Evolutionary conservation across 108 stramenopile species (phyloP).

Genomic region (Pelagomonas calceolata): DNA sequence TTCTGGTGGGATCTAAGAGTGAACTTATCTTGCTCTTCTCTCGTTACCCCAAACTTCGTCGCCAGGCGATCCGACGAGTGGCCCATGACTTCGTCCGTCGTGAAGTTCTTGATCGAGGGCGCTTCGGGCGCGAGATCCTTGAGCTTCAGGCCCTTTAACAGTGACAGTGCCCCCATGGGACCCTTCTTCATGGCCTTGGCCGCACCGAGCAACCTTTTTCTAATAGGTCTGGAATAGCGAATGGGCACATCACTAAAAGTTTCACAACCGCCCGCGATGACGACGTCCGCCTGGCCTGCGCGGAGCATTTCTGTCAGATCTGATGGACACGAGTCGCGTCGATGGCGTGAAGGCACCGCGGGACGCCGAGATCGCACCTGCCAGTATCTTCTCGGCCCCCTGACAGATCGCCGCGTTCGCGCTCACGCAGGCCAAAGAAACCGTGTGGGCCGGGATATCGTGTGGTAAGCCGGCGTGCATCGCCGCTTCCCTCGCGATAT

Average conservation of each 20-base stretch:
- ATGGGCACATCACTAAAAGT: conserved; percentile 95
- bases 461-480: conserved; percentile 89
- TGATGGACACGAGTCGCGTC: no score
- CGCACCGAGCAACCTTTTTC: conserved; percentile 79
- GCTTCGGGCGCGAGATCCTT: conserved; percentile 83
- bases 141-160: conserved; percentile 76
- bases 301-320: no score
- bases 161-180: conserved; percentile 35
- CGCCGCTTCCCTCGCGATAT: conserved; percentile 83
- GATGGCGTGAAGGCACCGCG: no score
- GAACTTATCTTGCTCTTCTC: conserved; percentile 89
- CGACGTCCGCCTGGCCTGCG: conserved; percentile 77
- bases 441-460: conserved; percentile 79
- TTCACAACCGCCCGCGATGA: conserved; percentile 88
- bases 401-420: conserved; percentile 82
- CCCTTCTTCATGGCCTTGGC: conserved; percentile 94
- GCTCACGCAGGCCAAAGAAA: conserved; percentile 87
- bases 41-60: conserved; percentile 82
- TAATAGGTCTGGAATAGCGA: conserved; percentile 59
- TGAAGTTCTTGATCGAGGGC: conserved; percentile 96
- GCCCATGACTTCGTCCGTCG: conserved; percentile 99
- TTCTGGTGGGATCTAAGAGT: conserved; percentile 72
- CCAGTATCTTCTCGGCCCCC: conserved; percentile 83
- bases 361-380: no score
- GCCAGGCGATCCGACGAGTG: conserved; percentile 80